Base-by-base conservation (phyloP, 2,329 filamentous ascomycete species). In the Fusarium graminum region DNA sequence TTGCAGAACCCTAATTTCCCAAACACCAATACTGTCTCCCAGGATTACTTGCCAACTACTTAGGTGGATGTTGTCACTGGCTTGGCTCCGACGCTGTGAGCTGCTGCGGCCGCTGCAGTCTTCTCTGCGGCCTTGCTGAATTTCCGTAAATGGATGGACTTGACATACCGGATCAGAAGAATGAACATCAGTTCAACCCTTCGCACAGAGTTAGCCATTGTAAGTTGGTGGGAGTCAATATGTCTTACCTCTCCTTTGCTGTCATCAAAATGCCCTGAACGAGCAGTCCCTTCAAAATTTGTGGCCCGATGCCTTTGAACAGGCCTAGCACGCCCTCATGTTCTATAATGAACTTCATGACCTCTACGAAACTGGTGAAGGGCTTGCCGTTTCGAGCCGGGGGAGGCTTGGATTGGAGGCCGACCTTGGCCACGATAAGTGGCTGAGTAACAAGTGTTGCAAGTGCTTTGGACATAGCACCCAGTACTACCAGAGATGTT, bases 181-280 rank as follows among this genome's bases (percentile, higher is more conserved):
- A 98, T 83, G 76, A 97, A 98, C 42, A 93, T 77, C 16, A 98
- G 81, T 78, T 98, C 95, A 79, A 98, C 92, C 70, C 92, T 93
- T 59, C 22, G 13, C 30, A 9, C 10, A 39, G 29, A 60, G 50
- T 75, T 58, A 73, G 72, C 59, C 44, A 39, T 26, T 40, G n/a
- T 8, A 6, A 34, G 4, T 22, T 17, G 4, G 8, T 22, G 13
- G 14, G 7, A 9, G 40, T 14, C 12, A 5, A 32, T 2, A 46
- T 5, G 9, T 74, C 83, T 69, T 84, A 93, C 92, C 93, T 87
- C 80, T 99, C 95, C 81, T 99, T 99, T 45, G 93, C 95, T 93
- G 97, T 99, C 95, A 99, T 99, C 38, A 99, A 83, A 55, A 99
- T 88, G 47, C 95, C 95, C 76, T 99, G 95, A 4, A 99, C 95